Evolutionary conservation across 2,329 filamentous ascomycete species (phyloP), one percentile per base, ranked within the genome.

Genomic region (Emmonsiellopsis sp.): DNA sequence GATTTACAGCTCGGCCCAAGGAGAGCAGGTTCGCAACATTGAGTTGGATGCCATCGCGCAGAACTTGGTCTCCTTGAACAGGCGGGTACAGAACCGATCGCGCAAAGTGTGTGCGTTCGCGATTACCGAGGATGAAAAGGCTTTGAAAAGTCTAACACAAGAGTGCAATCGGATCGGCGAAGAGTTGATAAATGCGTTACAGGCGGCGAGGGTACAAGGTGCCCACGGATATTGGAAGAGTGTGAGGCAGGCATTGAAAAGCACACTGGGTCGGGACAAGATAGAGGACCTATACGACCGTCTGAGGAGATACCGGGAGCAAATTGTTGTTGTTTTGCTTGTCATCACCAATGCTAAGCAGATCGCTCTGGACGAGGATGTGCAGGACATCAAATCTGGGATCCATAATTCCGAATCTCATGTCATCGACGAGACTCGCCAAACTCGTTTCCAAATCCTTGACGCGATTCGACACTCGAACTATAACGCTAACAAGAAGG

Each of bases 1-100:
- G 35, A 51, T 54, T 35, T 51, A 55, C 16, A 20, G 8, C 31
- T 50, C 35, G 13, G 38, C 40, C 1, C 43, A 53, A 13, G 55
- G 58, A 3, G 51, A 41, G 7, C 54, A 51, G 6, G 30, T 51
- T n/a, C 51, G 59, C 9, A 54, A 62, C 43, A 45, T 50, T 13
- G 49, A 55, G 7, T 52, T 62, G 16, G 49, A 51, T 15, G 46
- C 46, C 11, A 41, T 57, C 7, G 51, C 52, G 30, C 48, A 51
- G n/a, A 50, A 59, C 50, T 32, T 58, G 41, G 31, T 34, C 5
- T 5, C 45, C 41, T 16, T 49, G 42, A 20, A 47, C 30, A 48
- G 46, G 46, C 34, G 34, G 34, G 3, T 38, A 0, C 34, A 38
- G 13, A 48, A 48, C 34, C 3, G 34, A 30, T 48, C 15, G 13